Evolutionary conservation across 352 stramenopile species (phyloP), one percentile per base, ranked within the genome.

Genomic region (Thraustotheca clavata): DNA sequence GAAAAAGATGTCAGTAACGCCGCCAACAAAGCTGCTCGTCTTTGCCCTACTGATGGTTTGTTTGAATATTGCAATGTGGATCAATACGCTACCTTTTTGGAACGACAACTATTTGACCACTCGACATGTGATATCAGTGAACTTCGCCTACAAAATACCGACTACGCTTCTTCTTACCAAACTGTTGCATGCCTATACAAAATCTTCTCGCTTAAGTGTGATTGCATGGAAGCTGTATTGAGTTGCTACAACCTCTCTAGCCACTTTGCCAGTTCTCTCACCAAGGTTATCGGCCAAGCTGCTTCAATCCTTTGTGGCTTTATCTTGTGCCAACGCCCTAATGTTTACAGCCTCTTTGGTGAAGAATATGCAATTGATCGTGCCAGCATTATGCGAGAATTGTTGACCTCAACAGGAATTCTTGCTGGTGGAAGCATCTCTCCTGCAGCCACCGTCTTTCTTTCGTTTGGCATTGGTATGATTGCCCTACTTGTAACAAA

Each of bases 171-270:
- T 29, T 52, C 57, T 40, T 65, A 65, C 57, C 57, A 65, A 41
- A 65, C 57, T 12, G 29, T 65, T 18, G 38, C 57, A 11, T 65
- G 57, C 38, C 41, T 65, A 26, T 65, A 65, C 57, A 65, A 65
- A 46, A 65, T 65, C 57, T 65, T 65, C 24, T 54, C 57, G 27
- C 57, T 65, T 46, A 65, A 65, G 57, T 65, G 57, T 46, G 38
- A 65, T 46, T 65, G 57, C 57, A 65, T 65, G 57, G 57, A 65
- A 39, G 57, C 57, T 0, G 57, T 65, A 4, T 27, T 65, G 14
- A 38, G n/a, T 29, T 65, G 57, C 36, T 65, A 65, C 57, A 34
- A 40, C 20, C n/a, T 38, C 24, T 18, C 57, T 27, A 43, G 41
- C 4, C 46, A 65, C 22, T 65, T 55, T 22, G 57, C 31, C 14